Evolutionary conservation across 2,329 filamentous ascomycete species (phyloP), one percentile per base, ranked within the genome.

Genomic region (Bipolaris oryzae): DNA sequence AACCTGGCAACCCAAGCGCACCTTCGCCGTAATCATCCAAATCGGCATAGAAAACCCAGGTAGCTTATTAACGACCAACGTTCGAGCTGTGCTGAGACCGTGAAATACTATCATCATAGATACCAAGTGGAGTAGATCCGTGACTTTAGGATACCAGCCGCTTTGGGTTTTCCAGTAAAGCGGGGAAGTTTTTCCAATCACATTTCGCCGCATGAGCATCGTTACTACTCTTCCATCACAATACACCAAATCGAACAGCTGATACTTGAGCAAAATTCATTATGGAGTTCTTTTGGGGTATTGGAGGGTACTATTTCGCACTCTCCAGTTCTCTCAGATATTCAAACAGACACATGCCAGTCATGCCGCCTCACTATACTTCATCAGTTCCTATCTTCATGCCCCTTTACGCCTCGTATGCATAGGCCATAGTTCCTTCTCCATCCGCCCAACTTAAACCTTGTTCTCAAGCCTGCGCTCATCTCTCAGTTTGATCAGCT

Each of bases 401-500:
- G 23, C 44, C 50, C 37, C 34, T 34, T 42, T 54, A 45, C 43
- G 37, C 57, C 57, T 45, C 20, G 13, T 44, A 58, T 57, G 54
- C 54, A 54, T 15, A 43, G 13, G 15, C 13, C 50, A 16, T 7
- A 3, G 5, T 15, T 41, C 49, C 10, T 28, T 28, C 21, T 7
- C 18, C 11, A 34, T 33, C 20, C 28, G 3, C 2, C 3, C 7
- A 51, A 34, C 20, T 55, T 42, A 67, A 25, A 67, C 63, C 50
- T 66, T 69, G 56, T 73, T 76, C 55, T 73, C 71, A 35, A 76
- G 50, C 46, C 69, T 69, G 62, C 81, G 70, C 70, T 78, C 76
- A 60, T 82, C 79, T 65, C 79, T 76, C 62, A 83, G 61, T 47
- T 64, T 61, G 33, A 71, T 68, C 50, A 89, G 74, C 76, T 85